Percentiles rank a stretch among this genome's conserved stretches.
phyloP scores from a whole-genome alignment of 2,329 filamentous ascomycete species.

The Fragosphaeria purpurea region DNA sequence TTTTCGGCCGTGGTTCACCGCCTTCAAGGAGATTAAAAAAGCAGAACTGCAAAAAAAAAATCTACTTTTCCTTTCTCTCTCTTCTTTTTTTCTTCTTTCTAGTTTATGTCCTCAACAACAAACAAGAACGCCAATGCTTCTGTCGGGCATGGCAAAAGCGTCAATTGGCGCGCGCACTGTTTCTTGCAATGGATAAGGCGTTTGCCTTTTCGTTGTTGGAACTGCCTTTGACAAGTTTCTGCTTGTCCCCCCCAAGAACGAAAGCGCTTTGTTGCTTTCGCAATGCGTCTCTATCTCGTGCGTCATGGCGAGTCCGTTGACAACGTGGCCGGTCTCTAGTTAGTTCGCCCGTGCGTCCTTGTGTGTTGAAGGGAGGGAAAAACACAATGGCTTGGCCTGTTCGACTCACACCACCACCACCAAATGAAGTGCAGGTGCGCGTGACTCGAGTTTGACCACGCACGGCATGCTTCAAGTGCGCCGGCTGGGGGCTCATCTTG shows the following conservation, averaged over 20 bases:
- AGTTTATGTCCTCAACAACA: neutral
- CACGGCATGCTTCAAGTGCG: conserved; percentile 75
- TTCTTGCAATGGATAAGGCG: neutral
- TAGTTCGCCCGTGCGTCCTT: conserved; percentile 3
- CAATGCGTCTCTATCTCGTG: conserved; percentile 62
- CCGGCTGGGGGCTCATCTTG: conserved; percentile 56
- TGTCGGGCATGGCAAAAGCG: too few species aligned
- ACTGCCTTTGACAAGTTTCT: neutral
- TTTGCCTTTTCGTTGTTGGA: neutral
- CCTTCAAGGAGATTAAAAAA: neutral
- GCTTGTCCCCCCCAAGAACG: too few species aligned
- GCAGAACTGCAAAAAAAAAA: neutral
- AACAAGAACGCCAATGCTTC: too few species aligned
- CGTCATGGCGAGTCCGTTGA: conserved; percentile 87
- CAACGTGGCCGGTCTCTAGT: conserved; percentile 73
- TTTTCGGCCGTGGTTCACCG: conserved; percentile 1
- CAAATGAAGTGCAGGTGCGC: conserved; percentile 55
- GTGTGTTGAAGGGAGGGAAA: too few species aligned
- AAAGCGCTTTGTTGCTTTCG: neutral
- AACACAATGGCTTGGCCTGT: too few species aligned
- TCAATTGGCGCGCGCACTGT: too few species aligned
- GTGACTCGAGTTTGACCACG: conserved; percentile 70
- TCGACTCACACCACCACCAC: conserved; percentile 16
- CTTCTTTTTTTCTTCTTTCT: neutral
- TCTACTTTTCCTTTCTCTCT: neutral